Evolutionary conservation across 2,329 filamentous ascomycete species (phyloP).

Genomic region (Dothistroma septosporum): DNA sequence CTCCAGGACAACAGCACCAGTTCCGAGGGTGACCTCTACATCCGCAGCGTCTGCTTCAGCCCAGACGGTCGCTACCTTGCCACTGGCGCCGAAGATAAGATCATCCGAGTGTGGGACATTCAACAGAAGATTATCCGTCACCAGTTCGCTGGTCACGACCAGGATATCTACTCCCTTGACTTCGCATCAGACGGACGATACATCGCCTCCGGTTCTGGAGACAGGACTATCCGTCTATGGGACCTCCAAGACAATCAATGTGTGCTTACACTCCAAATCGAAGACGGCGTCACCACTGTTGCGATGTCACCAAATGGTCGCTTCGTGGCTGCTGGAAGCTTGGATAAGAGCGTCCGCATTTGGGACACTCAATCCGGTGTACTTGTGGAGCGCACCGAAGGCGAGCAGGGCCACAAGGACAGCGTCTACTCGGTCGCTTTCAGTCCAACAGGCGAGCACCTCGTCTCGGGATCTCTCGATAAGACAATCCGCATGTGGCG

Average conservation of each 20-base stretch:
- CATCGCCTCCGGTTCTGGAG: conserved; percentile 92
- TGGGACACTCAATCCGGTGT: conserved; percentile 88
- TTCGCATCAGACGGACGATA: conserved; percentile 90
- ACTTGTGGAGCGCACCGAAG: conserved; percentile 86
- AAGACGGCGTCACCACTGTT: conserved; percentile 95
- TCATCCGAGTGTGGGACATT: conserved; percentile 98
- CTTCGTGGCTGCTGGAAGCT: conserved; percentile 86
- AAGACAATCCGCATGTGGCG: conserved; percentile 99
- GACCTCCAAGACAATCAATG: conserved; percentile 82
- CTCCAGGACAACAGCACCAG: conserved; percentile 86
- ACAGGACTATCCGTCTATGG: conserved; percentile 92
- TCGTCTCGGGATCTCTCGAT: conserved; percentile 91
- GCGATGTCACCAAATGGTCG: conserved; percentile 95
- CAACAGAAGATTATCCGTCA: conserved; percentile 76
- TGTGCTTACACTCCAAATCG: conserved; percentile 81
- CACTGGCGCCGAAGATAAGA: conserved; percentile 94
- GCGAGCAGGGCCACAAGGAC: conserved; percentile 90
- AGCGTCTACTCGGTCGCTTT: conserved; percentile 97
- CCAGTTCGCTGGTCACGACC: conserved; percentile 93
- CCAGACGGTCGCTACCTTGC: conserved; percentile 91
- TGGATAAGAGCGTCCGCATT: conserved; percentile 96
- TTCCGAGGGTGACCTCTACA: conserved; percentile 88
- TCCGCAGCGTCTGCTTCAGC: conserved; percentile 97
- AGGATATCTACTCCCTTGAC: conserved; percentile 96
- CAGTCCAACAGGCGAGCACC: conserved; percentile 83